A percentile compares a stretch with the other conserved stretches of the same genome.
Evolutionary conservation across 2,329 filamentous ascomycete genomes (phyloP).

Genomic region (Alternaria gansuensis): DNA sequence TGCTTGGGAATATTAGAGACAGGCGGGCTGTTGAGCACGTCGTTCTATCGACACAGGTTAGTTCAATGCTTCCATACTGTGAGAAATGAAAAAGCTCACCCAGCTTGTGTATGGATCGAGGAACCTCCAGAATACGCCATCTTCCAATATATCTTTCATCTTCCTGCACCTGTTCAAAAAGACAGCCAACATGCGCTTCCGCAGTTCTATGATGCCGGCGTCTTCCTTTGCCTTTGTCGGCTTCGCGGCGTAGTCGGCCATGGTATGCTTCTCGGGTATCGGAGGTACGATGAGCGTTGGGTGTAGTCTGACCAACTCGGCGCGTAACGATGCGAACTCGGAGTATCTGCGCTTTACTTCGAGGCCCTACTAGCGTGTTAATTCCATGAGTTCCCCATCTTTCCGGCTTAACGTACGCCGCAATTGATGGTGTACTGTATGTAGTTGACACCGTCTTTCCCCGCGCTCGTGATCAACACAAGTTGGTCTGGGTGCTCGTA

Average conservation of each 20-base stretch:
- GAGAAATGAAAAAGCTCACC: conserved; percentile 64
- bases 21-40: conserved; percentile 93
- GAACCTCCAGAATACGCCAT: conserved; percentile 98
- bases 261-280: conserved; percentile 98
- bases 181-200: conserved; percentile 95
- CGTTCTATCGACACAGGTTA: conserved; percentile 68
- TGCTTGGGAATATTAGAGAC: conserved; percentile 93
- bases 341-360: conserved; percentile 96
- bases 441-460: conserved; percentile 91
- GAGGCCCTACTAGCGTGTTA: conserved; percentile 71
- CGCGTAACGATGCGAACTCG: conserved; percentile 90
- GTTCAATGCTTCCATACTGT: neutral
- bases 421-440: conserved; percentile 98
- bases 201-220: conserved; percentile 91
- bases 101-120: conserved; percentile 98
- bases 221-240: conserved; percentile 98
- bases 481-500: conserved; percentile 92
- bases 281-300: conserved; percentile 95
- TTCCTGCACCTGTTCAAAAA: conserved; percentile 92
- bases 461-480: conserved; percentile 91
- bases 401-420: conserved; percentile 67
- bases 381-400: conserved; percentile 5
- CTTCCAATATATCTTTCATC: conserved; percentile 90
- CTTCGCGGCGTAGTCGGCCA: conserved; percentile 98
- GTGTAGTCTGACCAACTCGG: conserved; percentile 88